Evolutionary conservation across 192 early-diverging fungal species (phyloP).

Genomic region (Coemansia sp.): DNA sequence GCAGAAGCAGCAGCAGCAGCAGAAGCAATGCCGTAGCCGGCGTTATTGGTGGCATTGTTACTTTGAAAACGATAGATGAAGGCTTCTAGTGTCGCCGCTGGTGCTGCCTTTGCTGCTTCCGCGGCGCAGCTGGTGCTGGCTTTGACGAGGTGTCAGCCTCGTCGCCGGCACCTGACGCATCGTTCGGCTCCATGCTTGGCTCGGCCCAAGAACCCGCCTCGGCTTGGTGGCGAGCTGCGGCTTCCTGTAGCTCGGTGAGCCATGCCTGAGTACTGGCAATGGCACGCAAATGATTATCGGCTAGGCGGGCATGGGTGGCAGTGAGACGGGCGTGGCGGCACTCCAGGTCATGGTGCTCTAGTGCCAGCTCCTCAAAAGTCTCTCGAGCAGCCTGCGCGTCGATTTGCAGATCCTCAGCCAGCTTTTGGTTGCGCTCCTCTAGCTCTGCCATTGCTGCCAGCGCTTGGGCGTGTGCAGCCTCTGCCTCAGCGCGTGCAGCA

Average conservation of each 20-base stretch:
- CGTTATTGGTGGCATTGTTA: neutral
- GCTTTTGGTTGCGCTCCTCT: conserved; percentile 23
- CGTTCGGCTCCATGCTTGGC: neutral
- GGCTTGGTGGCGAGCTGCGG: conserved; percentile 22
- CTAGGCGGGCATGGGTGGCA: conserved; percentile 20
- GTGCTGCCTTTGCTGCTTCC: neutral
- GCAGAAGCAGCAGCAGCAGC: too few species aligned
- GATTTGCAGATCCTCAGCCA: conserved; percentile 45
- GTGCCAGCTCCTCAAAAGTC: conserved; percentile 43
- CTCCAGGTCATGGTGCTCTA: conserved; percentile 41
- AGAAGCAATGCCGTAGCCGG: neutral
- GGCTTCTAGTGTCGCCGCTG: neutral
- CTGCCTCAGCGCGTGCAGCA: conserved; percentile 10
- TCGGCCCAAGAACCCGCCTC: conserved; percentile 14
- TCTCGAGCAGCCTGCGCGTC: conserved; percentile 46
- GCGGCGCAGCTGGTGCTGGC: neutral
- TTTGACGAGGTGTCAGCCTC: neutral
- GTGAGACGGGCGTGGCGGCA: conserved; percentile 18
- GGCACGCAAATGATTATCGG: conserved; percentile 23
- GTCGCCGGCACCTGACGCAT: neutral
- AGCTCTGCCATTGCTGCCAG: conserved; percentile 17
- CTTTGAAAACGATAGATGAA: neutral
- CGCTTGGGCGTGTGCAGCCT: conserved; percentile 12
- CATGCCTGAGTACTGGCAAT: conserved; percentile 53
- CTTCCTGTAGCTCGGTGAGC: conserved; percentile 44